Evolutionary conservation across 2,329 filamentous ascomycete species (phyloP), one percentile per base, ranked within the genome.

Genomic region (Microdochium trichocladiopsis): DNA sequence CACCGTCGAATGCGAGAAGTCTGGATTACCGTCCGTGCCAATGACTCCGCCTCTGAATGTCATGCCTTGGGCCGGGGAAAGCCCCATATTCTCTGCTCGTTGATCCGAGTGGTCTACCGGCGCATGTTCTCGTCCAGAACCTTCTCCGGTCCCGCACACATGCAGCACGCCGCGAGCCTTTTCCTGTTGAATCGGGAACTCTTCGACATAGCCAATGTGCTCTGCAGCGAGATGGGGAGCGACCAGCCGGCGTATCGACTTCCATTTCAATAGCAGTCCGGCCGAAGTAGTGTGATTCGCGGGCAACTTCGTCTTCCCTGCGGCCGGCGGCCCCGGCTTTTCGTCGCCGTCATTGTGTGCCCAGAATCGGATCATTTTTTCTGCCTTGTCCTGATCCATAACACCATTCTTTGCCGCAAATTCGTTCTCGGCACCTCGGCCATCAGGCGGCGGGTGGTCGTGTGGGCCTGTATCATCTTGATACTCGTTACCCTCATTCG

Each of bases 271-370:
- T n/a, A 97, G 74, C 56, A 91, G 82, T 50, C 94, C 89, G 1
- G 91, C 91, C n/a, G 90, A 83, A 1, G 92, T 96, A 0, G 90
- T 95, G 63, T 97, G 93, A 58, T 95, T 89, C 24, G 85, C 81
- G 1, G 90, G 88, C 52, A 95, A 88, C 2, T 87, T 82, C 14
- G 88, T 80, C 57, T 84, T 78, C 47, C 82, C 83, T 1, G 78
- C 72, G 6, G 80, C 77, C 11, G 75, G 70, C 8, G 76, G 75
- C 8, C 77, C 76, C 21, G 78, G 76, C 47, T 78, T 74, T 2
- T 70, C 70, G 52, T 82, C 77, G 50, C 73, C 66, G 50, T 78
- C 73, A 28, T 81, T 78, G 49, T 70, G 65, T 11, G 69, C 65
- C 41, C 68, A 64, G 50, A 66, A 60, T 11, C 65, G 64, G n/a